Evolutionary conservation across 805 yeast species (phyloP).

Genomic region (Saturnispora zaruensis): DNA sequence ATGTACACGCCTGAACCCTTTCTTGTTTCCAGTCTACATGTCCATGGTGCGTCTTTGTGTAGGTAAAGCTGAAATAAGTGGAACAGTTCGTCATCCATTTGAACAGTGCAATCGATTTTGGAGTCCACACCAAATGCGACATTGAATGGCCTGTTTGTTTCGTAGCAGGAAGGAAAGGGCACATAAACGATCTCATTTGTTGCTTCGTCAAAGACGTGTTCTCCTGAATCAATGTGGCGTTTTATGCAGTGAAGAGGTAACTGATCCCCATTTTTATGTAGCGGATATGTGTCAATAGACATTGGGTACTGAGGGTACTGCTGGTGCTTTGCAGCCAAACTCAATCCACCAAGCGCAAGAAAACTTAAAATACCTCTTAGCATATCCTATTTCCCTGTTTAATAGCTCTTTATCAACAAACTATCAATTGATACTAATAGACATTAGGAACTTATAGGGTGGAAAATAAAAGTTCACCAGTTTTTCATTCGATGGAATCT

Average conservation of each 20-base stretch:
- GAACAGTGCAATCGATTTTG: constrained; percentile 51
- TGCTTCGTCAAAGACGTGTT: constrained; percentile 55
- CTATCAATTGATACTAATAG: neutral
- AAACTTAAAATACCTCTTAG: neutral
- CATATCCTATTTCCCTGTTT: neutral
- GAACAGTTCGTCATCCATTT: constrained; percentile 53
- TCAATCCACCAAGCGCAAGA: neutral
- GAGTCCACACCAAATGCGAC: constrained; percentile 45
- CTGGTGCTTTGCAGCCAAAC: constrained; percentile 16
- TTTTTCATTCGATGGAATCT: neutral
- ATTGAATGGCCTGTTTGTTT: constrained; percentile 52
- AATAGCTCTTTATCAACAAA: neutral
- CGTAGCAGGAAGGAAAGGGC: constrained; percentile 54
- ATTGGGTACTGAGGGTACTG: constrained; percentile 23
- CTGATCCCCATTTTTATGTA: constrained; percentile 30
- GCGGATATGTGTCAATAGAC: constrained; percentile 12
- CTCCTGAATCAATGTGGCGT: constrained; percentile 67
- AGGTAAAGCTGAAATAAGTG: constrained; percentile 69
- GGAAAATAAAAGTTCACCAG: neutral
- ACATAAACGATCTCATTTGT: constrained; percentile 48
- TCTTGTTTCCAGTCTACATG: constrained; percentile 53
- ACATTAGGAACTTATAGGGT: neutral
- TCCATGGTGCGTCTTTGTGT: constrained; percentile 70
- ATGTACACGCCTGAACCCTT: constrained; percentile 37
- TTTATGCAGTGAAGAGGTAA: constrained; percentile 52